Evolutionary conservation across 306 rosid species (phyloP), one percentile per base, ranked within the genome.

Genomic region (Begonia peltatifolia): DNA sequence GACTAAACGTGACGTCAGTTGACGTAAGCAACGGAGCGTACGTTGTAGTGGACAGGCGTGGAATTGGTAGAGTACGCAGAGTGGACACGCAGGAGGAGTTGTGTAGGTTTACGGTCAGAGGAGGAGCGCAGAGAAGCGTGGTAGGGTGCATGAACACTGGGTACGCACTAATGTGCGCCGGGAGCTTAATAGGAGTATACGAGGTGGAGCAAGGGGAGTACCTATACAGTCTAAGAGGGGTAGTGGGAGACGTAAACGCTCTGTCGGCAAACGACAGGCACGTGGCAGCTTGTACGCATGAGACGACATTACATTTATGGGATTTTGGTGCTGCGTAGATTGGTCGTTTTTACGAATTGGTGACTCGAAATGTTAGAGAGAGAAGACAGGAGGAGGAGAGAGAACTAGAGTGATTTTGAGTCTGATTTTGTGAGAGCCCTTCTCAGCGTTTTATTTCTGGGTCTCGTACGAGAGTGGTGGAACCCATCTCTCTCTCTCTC

Each of bases 141-240:
- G 54, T 79, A 46, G 99, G 81, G 14, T 77, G 95, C 61, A 77
- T 77, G 67, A 86, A 81, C 70, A 2, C 41, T 5, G 87, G 80
- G 0, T 75, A 64, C 51, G 84, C 72, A 13, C 64, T 86, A 14
- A 77, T 79, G 7, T 81, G 79, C 66, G 52, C 50, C 0, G 59
- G 67, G 0, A 75, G 84, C 0, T 61, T n/a, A 1, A 50, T 83
- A 17, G 66, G 76, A n/a, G 81, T 81, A 3, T 92, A 88, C 88
- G 78, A 75, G 44, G 64, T 53, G 0, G 83, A 71, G 54, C 58
- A 41, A 0, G 75, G 71, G 0, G 55, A 16, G 43, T 22, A 1
- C 9, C 63, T 76, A 4, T 42, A 52, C 38, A 6, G 51, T 0
- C 49, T 86, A 0, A 3, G 12, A 0, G 78, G 76, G 41, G 38